Conservation (phyloP, 2,329 filamentous ascomycete species). For the Cladophialophora bantiana region DNA sequence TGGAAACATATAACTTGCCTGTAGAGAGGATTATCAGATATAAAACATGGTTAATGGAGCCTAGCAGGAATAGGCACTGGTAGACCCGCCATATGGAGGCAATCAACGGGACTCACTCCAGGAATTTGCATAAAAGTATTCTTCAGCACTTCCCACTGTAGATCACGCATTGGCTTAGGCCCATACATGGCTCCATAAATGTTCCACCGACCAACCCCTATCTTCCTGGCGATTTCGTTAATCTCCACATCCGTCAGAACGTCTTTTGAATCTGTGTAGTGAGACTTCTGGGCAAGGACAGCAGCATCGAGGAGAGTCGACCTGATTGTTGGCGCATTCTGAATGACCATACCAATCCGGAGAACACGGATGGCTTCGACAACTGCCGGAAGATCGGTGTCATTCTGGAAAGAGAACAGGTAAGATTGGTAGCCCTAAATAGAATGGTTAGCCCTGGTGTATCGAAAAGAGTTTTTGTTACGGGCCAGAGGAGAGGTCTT, state of each 20-base stretch:
- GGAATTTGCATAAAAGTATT: constrained; percentile 14
- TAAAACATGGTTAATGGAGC: neutral
- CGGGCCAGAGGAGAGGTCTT: neutral
- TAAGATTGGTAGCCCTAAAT: constrained; percentile 26
- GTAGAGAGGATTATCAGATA: neutral
- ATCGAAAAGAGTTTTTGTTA: neutral
- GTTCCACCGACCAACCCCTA: constrained; percentile 17
- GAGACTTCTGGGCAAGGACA: constrained; percentile 9
- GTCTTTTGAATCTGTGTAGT: constrained; percentile 10
- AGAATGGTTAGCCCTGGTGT: neutral
- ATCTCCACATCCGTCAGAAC: constrained; percentile 1
- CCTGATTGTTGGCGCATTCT: constrained; percentile 16
- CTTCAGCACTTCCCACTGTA: constrained; percentile 17
- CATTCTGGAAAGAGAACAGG: constrained; percentile 32
- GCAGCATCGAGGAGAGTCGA: constrained; percentile 16
- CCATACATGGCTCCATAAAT: constrained; percentile 19
- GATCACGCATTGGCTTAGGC: constrained; percentile 14
- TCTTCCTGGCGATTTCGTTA: constrained; percentile 3
- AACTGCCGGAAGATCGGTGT: constrained; percentile 15
- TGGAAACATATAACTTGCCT: constrained; percentile 14
- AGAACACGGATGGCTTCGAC: constrained; percentile 17
- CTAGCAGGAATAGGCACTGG: neutral
- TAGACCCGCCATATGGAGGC: neutral
- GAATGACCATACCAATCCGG: constrained; percentile 17
- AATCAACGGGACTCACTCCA: neutral